A percentile compares a stretch with the other conserved stretches of the same genome.
These are phyloP conservation scores for Stromatinia cepivora DNA, from an alignment of 2,329 filamentous ascomycete genomes.

Conservation along the genomic window DNA sequence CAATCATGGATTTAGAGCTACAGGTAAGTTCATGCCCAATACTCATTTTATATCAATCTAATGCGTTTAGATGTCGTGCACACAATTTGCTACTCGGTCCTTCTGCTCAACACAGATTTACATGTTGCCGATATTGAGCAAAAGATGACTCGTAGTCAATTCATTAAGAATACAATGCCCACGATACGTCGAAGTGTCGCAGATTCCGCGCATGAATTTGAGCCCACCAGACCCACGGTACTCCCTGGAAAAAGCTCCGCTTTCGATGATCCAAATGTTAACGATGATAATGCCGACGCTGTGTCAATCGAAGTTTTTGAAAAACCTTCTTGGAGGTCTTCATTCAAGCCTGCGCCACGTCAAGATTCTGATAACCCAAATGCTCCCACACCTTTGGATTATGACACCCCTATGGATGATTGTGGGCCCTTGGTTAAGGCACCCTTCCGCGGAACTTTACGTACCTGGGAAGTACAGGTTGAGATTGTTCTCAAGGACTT, in stretches of 20 bases:
- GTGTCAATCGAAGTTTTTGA: slow-evolving; percentile 39
- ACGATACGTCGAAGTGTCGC: slow-evolving; percentile 77
- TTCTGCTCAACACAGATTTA: slow-evolving; percentile 93
- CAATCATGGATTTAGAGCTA: slow-evolving; percentile 87
- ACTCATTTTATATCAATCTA: slow-evolving; percentile 21
- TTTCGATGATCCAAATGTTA: slow-evolving; percentile 29
- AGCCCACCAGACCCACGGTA: slow-evolving; percentile 52
- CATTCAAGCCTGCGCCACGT: slow-evolving; percentile 39
- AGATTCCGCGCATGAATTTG: slow-evolving; percentile 70
- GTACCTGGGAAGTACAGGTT: slow-evolving; percentile 84
- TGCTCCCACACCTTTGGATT: slow-evolving; percentile 42
- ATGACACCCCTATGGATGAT: slow-evolving; percentile 49
- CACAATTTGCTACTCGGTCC: slow-evolving; percentile 93
- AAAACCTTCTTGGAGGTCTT: slow-evolving; percentile 39
- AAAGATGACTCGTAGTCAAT: slow-evolving; percentile 94
- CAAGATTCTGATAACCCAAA: slow-evolving; percentile 43
- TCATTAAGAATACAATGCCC: slow-evolving; percentile 93
- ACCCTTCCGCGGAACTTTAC: slow-evolving; percentile 72
- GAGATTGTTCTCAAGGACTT: slow-evolving; percentile 91
- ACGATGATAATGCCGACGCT: slow-evolving; percentile 26
- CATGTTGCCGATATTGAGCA: slow-evolving; percentile 93
- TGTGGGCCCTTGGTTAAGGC: slow-evolving; percentile 76
- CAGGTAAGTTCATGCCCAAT: slow-evolving; percentile 56
- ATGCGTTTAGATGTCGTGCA: slow-evolving; percentile 76
- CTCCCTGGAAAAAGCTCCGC: slow-evolving; percentile 45